Conservation (phyloP, 768 basidiomycete genomes). For the Coprinopsis strossmayeri region DNA sequence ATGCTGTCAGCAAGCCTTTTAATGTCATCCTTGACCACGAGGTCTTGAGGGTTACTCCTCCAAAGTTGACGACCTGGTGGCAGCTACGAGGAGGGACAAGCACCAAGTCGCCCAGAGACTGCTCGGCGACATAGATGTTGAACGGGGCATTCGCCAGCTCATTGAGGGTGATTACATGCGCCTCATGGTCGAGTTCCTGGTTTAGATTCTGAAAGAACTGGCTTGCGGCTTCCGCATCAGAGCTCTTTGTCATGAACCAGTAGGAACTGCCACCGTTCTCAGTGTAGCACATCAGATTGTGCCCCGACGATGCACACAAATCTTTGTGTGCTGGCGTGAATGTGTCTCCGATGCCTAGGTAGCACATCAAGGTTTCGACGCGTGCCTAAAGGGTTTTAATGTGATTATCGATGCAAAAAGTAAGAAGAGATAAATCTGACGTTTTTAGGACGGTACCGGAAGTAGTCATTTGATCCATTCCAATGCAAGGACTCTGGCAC, state of each 20-base stretch:
- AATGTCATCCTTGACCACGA: constrained; percentile 86
- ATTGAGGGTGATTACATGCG: constrained; percentile 53
- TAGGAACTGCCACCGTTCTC: constrained; percentile 67
- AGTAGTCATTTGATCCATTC: constrained; percentile 47
- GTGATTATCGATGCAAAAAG: neutral
- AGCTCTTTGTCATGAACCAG: constrained; percentile 80
- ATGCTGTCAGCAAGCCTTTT: constrained; percentile 48
- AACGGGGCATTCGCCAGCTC: constrained; percentile 65
- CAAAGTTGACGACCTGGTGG: constrained; percentile 78
- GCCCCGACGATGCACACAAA: constrained; percentile 76
- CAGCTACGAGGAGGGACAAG: constrained; percentile 76
- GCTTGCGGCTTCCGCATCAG: constrained; percentile 46
- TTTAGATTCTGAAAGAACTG: constrained; percentile 52
- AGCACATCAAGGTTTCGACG: constrained; percentile 82
- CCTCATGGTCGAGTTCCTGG: constrained; percentile 70
- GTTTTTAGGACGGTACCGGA: constrained; percentile 45
- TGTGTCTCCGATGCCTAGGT: constrained; percentile 75
- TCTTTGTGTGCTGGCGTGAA: constrained; percentile 85
- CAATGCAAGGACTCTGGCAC: constrained; percentile 52
- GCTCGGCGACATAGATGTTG: constrained; percentile 62
- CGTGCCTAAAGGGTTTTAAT: constrained; percentile 30
- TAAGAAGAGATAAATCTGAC: constrained; percentile 31
- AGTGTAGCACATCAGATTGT: constrained; percentile 83
- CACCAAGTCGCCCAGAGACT: constrained; percentile 71
- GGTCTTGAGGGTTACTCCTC: constrained; percentile 77